These are phyloP conservation scores for Monosporascus sp. DNA, from an alignment of 2,329 filamentous ascomycete genomes.

Conservation along the genomic window DNA sequence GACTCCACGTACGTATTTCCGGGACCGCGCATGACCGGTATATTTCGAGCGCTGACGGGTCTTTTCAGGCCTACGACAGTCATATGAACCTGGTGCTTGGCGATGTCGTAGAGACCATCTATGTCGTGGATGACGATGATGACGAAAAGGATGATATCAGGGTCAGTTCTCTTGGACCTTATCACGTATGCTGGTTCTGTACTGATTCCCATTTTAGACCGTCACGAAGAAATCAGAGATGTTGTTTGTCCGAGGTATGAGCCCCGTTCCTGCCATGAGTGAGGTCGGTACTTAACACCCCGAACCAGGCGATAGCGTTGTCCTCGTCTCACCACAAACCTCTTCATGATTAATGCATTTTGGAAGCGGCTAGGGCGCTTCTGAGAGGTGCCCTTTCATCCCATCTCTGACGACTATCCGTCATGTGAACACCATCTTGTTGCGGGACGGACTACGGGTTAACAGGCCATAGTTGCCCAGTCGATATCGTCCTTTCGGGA, in stretches of 20 bases:
- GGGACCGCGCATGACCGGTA: neutral
- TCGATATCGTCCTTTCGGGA: too few species aligned
- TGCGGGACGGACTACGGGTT: too few species aligned
- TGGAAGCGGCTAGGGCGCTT: neutral
- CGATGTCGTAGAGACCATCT: conserved; percentile 96
- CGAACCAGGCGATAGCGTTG: conserved; percentile 61
- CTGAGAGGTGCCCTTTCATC: neutral
- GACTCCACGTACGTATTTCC: conserved; percentile 71
- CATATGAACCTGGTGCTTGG: conserved; percentile 96
- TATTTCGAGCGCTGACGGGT: neutral
- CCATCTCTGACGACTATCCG: too few species aligned
- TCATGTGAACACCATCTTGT: too few species aligned
- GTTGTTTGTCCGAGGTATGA: conserved; percentile 90
- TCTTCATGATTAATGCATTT: conserved; percentile 28
- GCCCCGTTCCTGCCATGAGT: conserved; percentile 18
- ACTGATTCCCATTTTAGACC: conserved; percentile 50
- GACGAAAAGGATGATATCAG: conserved; percentile 66
- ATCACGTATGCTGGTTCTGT: conserved; percentile 1
- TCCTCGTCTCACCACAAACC: conserved; percentile 62
- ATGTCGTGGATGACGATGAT: conserved; percentile 84
- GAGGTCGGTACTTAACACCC: conserved; percentile 17
- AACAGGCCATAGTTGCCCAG: too few species aligned
- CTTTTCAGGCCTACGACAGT: conserved; percentile 82
- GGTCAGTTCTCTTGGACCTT: conserved; percentile 37
- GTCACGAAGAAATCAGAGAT: conserved; percentile 97